Conservation (phyloP, 2,329 filamentous ascomycete genomes). For the Pseudofabraea citricarpa region DNA sequence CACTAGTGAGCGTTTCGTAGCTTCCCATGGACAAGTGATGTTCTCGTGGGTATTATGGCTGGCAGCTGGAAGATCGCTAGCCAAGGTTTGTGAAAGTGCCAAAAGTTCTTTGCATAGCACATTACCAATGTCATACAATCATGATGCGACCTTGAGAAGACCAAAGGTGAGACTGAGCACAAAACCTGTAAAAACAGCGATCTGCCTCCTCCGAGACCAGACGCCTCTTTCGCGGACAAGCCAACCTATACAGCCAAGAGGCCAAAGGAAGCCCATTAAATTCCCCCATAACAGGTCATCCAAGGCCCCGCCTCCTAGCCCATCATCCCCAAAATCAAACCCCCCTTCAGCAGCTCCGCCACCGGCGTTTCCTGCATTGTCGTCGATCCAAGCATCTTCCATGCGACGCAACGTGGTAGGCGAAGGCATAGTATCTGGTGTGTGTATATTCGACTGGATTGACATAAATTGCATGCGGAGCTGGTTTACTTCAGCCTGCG, state of each 20-base stretch:
- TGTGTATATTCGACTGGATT: constrained; percentile 76
- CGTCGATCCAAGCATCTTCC: constrained; percentile 90
- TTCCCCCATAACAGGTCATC: constrained; percentile 88
- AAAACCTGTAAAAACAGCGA: constrained; percentile 83
- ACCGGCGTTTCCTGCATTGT: constrained; percentile 38
- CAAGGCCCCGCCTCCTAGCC: constrained; percentile 42
- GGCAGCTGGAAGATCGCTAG: too few relatives aligned
- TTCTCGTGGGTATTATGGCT: too few relatives aligned
- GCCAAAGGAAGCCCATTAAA: constrained; percentile 92
- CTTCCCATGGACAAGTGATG: too few relatives aligned
- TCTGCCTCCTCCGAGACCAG: constrained; percentile 76
- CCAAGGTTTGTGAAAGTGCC: too few relatives aligned
- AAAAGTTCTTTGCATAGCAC: too few relatives aligned
- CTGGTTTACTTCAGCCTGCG: constrained; percentile 73
- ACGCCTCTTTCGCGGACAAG: constrained; percentile 81
- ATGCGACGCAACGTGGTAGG: constrained; percentile 69
- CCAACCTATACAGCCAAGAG: constrained; percentile 81
- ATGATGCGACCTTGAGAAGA: constrained; percentile 43
- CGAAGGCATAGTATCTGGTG: constrained; percentile 83
- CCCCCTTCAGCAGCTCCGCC: constrained; percentile 11
- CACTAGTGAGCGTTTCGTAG: too few relatives aligned
- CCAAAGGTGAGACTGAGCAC: constrained; percentile 75
- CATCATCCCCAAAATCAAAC: constrained; percentile 4
- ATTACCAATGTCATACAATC: too few relatives aligned
- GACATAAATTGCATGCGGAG: constrained; percentile 85